phyloP scores from a whole-genome alignment of 106 monocot genomes.

The Dactylorhiza incarnata region DNA sequence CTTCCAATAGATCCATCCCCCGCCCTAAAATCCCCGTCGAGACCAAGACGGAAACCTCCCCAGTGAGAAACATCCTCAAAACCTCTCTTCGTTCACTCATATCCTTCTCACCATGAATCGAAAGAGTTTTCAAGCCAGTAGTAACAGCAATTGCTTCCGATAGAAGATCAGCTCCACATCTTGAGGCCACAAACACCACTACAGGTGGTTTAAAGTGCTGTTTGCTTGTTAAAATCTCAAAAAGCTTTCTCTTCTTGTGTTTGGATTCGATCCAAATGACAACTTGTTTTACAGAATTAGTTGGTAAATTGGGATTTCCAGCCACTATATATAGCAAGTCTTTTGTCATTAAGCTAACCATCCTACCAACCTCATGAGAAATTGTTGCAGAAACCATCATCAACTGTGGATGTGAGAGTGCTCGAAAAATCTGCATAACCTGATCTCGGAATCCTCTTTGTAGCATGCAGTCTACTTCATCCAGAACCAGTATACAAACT shows the following conservation, averaged over 20 bases:
- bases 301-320: conserved; percentile 42
- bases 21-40: conserved; percentile 76
- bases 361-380: conserved; percentile 51
- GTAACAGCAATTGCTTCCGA: conserved; percentile 52
- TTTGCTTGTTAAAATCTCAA: conserved; percentile 69
- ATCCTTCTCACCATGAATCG: conserved; percentile 80
- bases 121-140: conserved; percentile 60
- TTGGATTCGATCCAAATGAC: conserved; percentile 88
- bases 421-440: conserved; percentile 73
- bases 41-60: conserved; percentile 67
- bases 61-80: conserved; percentile 57
- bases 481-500: conserved; percentile 55
- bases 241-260: conserved; percentile 76
- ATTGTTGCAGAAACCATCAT: conserved; percentile 87
- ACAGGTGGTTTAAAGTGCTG: conserved; percentile 70
- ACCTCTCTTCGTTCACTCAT: conserved; percentile 89
- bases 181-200: conserved; percentile 78
- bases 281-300: conserved; percentile 55
- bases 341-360: conserved; percentile 40
- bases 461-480: conserved; percentile 88
- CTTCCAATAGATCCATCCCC: conserved; percentile 65
- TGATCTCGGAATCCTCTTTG: conserved; percentile 73
- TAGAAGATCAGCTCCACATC: conserved; percentile 75
- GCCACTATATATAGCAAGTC: conserved; percentile 38
- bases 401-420: conserved; percentile 66